Evolutionary conservation across 106 monocot genomes (phyloP).

Genomic region (Narthecium ossifragum): DNA sequence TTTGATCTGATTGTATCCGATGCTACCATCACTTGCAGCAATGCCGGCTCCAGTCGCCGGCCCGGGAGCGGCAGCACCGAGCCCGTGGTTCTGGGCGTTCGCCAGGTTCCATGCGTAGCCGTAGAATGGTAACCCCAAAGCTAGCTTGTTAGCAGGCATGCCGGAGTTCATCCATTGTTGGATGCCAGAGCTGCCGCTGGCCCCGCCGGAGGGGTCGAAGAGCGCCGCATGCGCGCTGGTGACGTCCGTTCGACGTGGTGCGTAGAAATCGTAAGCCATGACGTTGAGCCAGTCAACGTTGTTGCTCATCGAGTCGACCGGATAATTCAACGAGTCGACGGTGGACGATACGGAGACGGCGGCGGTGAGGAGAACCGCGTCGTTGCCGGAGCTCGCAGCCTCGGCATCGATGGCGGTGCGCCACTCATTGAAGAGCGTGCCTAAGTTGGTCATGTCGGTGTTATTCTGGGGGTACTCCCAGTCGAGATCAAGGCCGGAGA

Average conservation of each 20-base stretch:
- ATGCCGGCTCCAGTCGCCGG: neutral
- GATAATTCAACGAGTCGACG: neutral
- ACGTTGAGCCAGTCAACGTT: slow-evolving; percentile 9
- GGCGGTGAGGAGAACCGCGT: neutral
- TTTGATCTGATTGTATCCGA: neutral
- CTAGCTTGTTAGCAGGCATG: slow-evolving; percentile 3
- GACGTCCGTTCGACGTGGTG: neutral
- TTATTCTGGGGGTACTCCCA: neutral
- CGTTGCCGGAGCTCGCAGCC: neutral
- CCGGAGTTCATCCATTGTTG: neutral
- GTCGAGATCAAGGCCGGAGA: slow-evolving; percentile 5
- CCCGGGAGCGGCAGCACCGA: slow-evolving; percentile 9
- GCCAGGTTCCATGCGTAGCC: slow-evolving; percentile 4
- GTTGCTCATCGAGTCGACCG: neutral
- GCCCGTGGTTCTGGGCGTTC: slow-evolving; percentile 3
- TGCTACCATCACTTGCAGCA: neutral
- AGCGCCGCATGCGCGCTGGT: slow-evolving; percentile 7
- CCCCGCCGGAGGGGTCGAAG: neutral
- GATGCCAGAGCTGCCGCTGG: slow-evolving; percentile 5
- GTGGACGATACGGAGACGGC: neutral
- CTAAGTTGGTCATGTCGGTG: neutral
- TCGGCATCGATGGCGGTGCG: neutral
- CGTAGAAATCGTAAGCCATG: slow-evolving; percentile 9
- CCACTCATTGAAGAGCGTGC: neutral
- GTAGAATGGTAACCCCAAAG: slow-evolving; percentile 6